phyloP scores from a whole-genome alignment of 2,329 filamentous ascomycete species.

The Thielaviopsis punctulata region DNA sequence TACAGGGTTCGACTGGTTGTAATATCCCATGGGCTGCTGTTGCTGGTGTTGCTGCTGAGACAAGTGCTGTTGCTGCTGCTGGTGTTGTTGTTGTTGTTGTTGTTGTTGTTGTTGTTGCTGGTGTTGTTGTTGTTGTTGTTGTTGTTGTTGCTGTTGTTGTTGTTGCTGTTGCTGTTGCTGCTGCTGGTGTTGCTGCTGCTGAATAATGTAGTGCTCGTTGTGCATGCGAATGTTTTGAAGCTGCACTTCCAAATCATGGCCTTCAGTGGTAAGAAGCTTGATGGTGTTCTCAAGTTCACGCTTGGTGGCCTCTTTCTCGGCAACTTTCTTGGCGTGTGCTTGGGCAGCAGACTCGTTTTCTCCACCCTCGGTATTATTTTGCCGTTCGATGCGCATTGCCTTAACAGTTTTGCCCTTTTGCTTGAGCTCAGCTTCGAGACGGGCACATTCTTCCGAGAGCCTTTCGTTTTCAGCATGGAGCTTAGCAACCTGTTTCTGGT shows the following conservation, averaged over 20 bases:
- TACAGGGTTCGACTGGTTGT: neutral
- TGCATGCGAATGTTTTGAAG: conserved; percentile 23
- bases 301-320: conserved; percentile 5
- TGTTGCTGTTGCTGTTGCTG: conserved; percentile 28
- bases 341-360: conserved; percentile 40
- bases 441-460: conserved; percentile 45
- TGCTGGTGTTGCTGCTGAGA: neutral
- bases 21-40: conserved; percentile 13
- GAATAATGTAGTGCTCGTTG: conserved; percentile 27
- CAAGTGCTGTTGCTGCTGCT: neutral
- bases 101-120: neutral
- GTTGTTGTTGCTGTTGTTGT: too few species aligned
- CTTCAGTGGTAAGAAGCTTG: conserved; percentile 20
- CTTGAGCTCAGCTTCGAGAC: conserved; percentile 55
- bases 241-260: conserved; percentile 27
- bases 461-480: conserved; percentile 38
- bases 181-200: conserved; percentile 23
- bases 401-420: conserved; percentile 49
- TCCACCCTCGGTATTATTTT: conserved; percentile 43
- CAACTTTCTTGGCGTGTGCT: conserved; percentile 20
- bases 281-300: conserved; percentile 6
- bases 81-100: conserved; percentile 20
- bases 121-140: too few species aligned
- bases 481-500: conserved; percentile 32
- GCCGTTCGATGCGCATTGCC: conserved; percentile 52